A percentile compares a stretch with the other conserved stretches of the same genome.
Evolutionary conservation across 1,284 basidiomycete genomes (phyloP).

Genomic region (Ustilago nuda): DNA sequence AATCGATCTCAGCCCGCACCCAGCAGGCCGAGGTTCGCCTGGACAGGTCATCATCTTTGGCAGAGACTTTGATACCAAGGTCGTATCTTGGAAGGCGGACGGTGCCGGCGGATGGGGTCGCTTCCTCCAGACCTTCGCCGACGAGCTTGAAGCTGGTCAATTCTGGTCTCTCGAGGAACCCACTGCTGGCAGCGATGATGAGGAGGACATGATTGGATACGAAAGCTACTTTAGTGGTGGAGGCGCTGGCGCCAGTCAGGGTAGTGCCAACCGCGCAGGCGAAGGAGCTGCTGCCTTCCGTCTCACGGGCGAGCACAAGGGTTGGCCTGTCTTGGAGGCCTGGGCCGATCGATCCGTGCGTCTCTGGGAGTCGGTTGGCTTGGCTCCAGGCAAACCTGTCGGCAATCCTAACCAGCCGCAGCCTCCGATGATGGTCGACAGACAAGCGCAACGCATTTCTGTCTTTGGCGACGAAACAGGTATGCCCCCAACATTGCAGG

Average conservation of each 20-base stretch:
- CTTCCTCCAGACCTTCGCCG: conserved; percentile 91
- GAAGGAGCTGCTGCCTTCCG: conserved; percentile 60
- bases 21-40: conserved; percentile 73
- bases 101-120: conserved; percentile 92
- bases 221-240: conserved; percentile 63
- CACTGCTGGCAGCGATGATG: conserved; percentile 48
- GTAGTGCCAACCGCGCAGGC: conserved; percentile 64
- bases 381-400: conserved; percentile 47
- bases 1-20: conserved; percentile 87
- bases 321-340: conserved; percentile 67
- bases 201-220: conserved; percentile 67
- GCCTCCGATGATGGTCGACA: conserved; percentile 32
- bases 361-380: conserved; percentile 62
- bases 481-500: conserved; percentile 23
- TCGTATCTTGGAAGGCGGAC: conserved; percentile 80
- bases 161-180: conserved; percentile 60
- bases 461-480: conserved; percentile 31
- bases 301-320: conserved; percentile 62
- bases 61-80: conserved; percentile 96
- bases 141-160: conserved; percentile 90
- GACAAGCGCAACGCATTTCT: conserved; percentile 36
- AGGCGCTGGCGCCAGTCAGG: conserved; percentile 56
- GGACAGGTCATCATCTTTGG: conserved; percentile 98
- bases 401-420: conserved; percentile 37
- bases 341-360: conserved; percentile 66